Base-by-base conservation (phyloP, 768 basidiomycete genomes). In the Lactarius vividus region DNA sequence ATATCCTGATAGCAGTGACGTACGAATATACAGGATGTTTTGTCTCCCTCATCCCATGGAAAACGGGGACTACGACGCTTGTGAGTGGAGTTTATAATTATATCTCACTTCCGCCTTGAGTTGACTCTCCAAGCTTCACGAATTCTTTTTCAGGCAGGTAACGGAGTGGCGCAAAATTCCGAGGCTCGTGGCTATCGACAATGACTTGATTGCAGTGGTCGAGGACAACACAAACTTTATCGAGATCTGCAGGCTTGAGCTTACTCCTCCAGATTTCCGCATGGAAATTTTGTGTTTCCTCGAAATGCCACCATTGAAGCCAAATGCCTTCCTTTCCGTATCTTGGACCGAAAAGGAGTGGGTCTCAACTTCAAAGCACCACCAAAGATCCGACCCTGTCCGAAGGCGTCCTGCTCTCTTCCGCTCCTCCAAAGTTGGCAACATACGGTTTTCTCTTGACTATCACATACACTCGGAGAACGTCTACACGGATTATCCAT, bases 31-130 rank as follows among this genome's bases (percentile, higher is more conserved):
- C 40, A 3, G 39, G 46, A 18, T 62, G 65, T 26, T 62, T 11
- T 23, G 16, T 66, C 3, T 66, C 49, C 49, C 60, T 66, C 31
- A 49, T 66, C 9, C 62, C 65, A 23, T 66, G 65, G 65, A 66
- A 66, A 29, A 29, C 49, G 18, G 65, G 65, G 29, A 31, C 10
- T 10, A 56, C 49, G 26, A 57, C 65, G 10, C 15, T 57, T 20
- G 65, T 66, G 56, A 49, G 65, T 57, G 4, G 6, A 6, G 33
- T 31, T 20, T 11, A 3, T 1, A 13, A 0, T 13, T 54, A 23
- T 26, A 5, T 2, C 35, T 33, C 11, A 5, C 28, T 53, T 23
- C 13, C 33, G 4, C 18, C 31, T 8, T 28, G 10, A 1, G 39
- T 59, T 40, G 54, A 23, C 46, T 42, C 39, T 26, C 31, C 8